phyloP scores from a whole-genome alignment of 2,329 filamentous ascomycete species.

The Penicillium sumatraense region DNA sequence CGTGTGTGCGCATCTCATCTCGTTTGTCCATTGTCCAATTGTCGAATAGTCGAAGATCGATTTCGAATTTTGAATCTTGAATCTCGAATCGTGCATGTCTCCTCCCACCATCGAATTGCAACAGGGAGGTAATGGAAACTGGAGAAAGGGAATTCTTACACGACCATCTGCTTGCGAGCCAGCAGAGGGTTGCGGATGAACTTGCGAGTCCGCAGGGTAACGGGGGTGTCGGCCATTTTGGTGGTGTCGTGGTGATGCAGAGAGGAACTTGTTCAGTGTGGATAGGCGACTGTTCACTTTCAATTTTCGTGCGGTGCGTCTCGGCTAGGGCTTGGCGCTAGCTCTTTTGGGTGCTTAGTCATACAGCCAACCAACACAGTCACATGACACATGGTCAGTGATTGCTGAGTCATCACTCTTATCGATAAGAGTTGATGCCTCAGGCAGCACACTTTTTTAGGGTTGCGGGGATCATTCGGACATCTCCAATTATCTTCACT shows the following conservation, averaged over 20 bases:
- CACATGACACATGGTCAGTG: too few relatives aligned
- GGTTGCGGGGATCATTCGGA: not conserved
- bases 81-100: constrained; percentile 3
- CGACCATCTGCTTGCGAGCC: constrained; percentile 99
- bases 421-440: not conserved
- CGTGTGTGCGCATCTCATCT: not conserved
- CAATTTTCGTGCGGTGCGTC: constrained; percentile 46
- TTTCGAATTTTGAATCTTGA: constrained; percentile 8
- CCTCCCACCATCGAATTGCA: constrained; percentile 17
- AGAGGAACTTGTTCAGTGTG: constrained; percentile 25
- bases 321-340: constrained; percentile 48
- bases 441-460: not conserved
- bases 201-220: constrained; percentile 96
- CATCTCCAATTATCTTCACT: not conserved
- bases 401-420: not conserved
- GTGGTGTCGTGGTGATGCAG: constrained; percentile 40
- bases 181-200: constrained; percentile 99
- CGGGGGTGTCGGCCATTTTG: constrained; percentile 81
- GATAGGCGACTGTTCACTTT: constrained; percentile 43
- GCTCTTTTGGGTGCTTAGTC: constrained; percentile 16
- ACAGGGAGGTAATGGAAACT: constrained; percentile 6
- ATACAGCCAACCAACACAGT: not conserved
- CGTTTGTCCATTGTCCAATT: constrained; percentile 11
- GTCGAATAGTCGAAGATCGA: too few relatives aligned
- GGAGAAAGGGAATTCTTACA: constrained; percentile 74